Evolutionary conservation across 2,329 filamentous ascomycete genomes (phyloP).

Genomic region (Pseudocercospora fijiensis): DNA sequence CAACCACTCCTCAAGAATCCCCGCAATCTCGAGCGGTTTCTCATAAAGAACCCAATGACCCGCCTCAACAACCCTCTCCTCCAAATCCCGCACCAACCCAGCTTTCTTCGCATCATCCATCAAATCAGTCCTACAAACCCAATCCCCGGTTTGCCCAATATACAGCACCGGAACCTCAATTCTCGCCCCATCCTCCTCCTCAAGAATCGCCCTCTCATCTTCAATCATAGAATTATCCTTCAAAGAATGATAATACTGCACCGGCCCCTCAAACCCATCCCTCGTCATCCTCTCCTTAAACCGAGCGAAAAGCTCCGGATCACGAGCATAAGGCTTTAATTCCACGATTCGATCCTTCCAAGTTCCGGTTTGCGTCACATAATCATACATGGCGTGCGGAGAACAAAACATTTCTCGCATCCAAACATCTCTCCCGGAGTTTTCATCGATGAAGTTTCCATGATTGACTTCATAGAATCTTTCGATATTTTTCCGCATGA

Average conservation of each 20-base stretch:
- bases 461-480: constrained; percentile 32
- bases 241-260: constrained; percentile 42
- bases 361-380: constrained; percentile 25
- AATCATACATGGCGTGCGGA: constrained; percentile 40
- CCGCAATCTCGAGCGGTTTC: constrained; percentile 32
- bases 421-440: constrained; percentile 32
- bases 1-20: constrained; percentile 27
- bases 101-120: constrained; percentile 27
- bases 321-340: constrained; percentile 40
- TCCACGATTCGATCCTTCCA: constrained; percentile 26
- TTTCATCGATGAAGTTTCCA: constrained; percentile 26
- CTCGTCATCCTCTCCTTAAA: constrained; percentile 40
- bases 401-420: constrained; percentile 42
- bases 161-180: constrained; percentile 37
- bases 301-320: constrained; percentile 33
- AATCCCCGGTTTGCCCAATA: constrained; percentile 36
- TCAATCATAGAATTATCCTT: constrained; percentile 33
- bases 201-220: constrained; percentile 29
- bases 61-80: constrained; percentile 23
- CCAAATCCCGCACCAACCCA: constrained; percentile 29
- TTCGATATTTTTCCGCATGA: constrained; percentile 29
- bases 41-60: constrained; percentile 35
- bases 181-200: constrained; percentile 32
- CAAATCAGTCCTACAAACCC: constrained; percentile 30
- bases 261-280: constrained; percentile 36